Percentiles rank a stretch among this genome's conserved stretches.
These are phyloP conservation scores for Pichia membranifaciens DNA, from an alignment of 805 yeast species.

Conservation along the genomic window DNA sequence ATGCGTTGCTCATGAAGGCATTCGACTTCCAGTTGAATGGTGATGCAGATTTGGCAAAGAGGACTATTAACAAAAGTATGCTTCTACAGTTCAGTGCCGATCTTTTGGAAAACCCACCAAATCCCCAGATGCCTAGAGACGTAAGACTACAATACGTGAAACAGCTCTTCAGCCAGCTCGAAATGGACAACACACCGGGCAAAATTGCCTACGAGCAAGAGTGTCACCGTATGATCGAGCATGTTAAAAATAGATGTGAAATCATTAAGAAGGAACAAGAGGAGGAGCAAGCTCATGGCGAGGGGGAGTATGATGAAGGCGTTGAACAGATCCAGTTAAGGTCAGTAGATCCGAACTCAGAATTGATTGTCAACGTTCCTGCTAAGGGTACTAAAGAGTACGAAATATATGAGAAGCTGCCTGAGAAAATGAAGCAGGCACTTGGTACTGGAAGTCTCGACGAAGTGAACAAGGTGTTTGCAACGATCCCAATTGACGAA, in stretches of 20 bases:
- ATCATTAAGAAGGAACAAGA: slow-evolving; percentile 48
- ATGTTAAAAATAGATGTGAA: slow-evolving; percentile 70
- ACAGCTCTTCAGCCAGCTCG: slow-evolving; percentile 57
- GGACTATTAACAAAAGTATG: slow-evolving; percentile 74
- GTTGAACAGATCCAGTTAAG: slow-evolving; percentile 83
- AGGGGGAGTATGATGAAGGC: slow-evolving; percentile 43
- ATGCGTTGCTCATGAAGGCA: slow-evolving; percentile 87
- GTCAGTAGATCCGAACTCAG: slow-evolving; percentile 78
- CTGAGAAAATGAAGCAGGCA: slow-evolving; percentile 65
- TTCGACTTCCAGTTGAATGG: slow-evolving; percentile 75
- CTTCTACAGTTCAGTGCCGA: slow-evolving; percentile 57
- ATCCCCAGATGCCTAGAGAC: slow-evolving; percentile 15
- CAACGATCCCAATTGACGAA: slow-evolving; percentile 60
- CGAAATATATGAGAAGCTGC: slow-evolving; percentile 52
- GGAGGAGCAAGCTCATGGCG: slow-evolving; percentile 33
- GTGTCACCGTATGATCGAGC: slow-evolving; percentile 65
- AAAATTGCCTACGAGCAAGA: slow-evolving; percentile 64
- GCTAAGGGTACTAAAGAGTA: slow-evolving; percentile 45
- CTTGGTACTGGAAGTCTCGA: slow-evolving; percentile 66
- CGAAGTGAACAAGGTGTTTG: slow-evolving; percentile 78
- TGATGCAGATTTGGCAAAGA: slow-evolving; percentile 47
- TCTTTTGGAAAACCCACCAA: slow-evolving; percentile 16
- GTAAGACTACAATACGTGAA: slow-evolving; percentile 14
- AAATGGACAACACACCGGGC: slow-evolving; percentile 54
- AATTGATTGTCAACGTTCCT: slow-evolving; percentile 68